Conservation (phyloP, 176 grass and related monocot genomes). For the Rhynchospora breviuscula region DNA sequence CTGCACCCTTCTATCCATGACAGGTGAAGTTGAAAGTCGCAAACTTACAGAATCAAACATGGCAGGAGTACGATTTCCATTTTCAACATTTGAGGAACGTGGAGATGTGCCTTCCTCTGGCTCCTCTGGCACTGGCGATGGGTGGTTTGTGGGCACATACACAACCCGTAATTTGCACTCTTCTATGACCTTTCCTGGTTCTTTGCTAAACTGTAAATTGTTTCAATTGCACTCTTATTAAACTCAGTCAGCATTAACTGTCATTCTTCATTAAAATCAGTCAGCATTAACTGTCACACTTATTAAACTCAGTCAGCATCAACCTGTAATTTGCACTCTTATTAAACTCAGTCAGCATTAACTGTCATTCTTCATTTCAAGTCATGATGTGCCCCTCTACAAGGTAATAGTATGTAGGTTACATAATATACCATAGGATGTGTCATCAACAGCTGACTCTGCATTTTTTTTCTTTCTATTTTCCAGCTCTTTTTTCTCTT, state of each 20-base stretch:
- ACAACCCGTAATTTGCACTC: constrained; percentile 89
- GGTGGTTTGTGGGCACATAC: constrained; percentile 58
- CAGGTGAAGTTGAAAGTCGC: not conserved
- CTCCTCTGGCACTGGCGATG: constrained; percentile 59
- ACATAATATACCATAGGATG: not conserved
- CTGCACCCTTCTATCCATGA: not conserved
- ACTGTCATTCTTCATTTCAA: not conserved
- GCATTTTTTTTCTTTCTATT: not conserved
- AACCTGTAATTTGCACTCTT: no score
- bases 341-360: constrained; percentile 51
- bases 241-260: not conserved
- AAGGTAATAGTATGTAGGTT: not conserved
- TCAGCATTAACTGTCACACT: not conserved
- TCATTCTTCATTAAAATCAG: not conserved
- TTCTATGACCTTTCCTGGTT: constrained; percentile 70
- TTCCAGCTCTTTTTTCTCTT: not conserved
- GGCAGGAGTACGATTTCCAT: constrained; percentile 34
- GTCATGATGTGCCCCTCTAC: not conserved
- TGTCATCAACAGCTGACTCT: not conserved
- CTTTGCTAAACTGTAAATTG: constrained; percentile 75
- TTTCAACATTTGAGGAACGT: constrained; percentile 56
- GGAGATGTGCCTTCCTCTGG: constrained; percentile 78
- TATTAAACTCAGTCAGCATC: no score
- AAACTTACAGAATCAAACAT: constrained; percentile 66
- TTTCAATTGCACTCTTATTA: not conserved